phyloP scores from a whole-genome alignment of 129 eudicot species.

The Lactuca saligna region DNA sequence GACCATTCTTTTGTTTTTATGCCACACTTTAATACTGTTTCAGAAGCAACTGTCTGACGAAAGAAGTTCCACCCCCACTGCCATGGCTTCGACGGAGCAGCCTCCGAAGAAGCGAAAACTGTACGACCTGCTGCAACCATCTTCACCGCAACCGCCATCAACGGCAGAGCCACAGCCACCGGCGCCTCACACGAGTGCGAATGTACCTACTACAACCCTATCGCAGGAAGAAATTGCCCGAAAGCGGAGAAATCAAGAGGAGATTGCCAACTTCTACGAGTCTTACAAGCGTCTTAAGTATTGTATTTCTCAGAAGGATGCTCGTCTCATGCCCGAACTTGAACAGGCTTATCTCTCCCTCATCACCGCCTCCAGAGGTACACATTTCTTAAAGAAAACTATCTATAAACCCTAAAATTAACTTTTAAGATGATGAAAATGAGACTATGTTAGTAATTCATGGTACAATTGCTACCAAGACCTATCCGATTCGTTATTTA shows the following conservation, averaged over 20 bases:
- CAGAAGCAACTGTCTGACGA: constrained; percentile 7
- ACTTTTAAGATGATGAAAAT: not conserved
- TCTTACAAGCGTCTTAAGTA: constrained; percentile 58
- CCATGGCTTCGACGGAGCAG: constrained; percentile 81
- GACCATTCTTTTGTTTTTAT: constrained; percentile 12
- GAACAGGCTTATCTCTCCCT: constrained; percentile 76
- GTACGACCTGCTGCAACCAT: constrained; percentile 43
- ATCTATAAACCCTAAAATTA: constrained; percentile 11
- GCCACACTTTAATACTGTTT: not conserved
- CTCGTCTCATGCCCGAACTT: constrained; percentile 54
- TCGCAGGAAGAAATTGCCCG: constrained; percentile 63
- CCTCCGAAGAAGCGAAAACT: constrained; percentile 85
- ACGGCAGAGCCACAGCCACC: constrained; percentile 31
- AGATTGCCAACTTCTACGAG: constrained; percentile 64
- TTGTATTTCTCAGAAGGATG: constrained; percentile 46
- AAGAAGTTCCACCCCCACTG: constrained; percentile 16
- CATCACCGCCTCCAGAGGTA: constrained; percentile 80
- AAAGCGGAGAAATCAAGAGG: constrained; percentile 65
- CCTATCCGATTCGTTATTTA: not conserved
- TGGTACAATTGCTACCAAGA: not conserved
- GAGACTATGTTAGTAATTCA: not conserved
- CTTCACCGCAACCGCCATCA: constrained; percentile 26
- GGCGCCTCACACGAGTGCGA: constrained; percentile 4
- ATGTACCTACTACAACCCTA: constrained; percentile 34
- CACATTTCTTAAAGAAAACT: not conserved